Conservation (phyloP, 1,139 yeast genomes). For the Pichia sp. region DNA sequence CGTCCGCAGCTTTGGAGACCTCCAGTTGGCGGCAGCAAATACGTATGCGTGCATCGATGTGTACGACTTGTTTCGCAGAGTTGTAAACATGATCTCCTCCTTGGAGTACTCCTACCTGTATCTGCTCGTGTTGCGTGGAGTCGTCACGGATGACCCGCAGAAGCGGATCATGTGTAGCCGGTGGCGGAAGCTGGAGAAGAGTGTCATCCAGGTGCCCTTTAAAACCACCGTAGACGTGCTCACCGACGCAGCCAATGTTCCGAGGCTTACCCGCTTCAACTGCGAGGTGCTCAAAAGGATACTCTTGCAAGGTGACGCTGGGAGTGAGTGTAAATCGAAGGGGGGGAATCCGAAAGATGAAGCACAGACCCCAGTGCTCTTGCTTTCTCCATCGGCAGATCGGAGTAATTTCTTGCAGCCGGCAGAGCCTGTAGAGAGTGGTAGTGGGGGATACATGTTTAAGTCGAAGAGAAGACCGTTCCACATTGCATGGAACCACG, state of each 20-base stretch:
- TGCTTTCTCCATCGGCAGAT: conserved; percentile 3
- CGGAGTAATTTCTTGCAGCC: not conserved
- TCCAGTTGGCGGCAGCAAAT: conserved; percentile 3
- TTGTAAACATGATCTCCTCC: conserved; percentile 1
- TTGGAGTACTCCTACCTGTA: conserved; percentile 5
- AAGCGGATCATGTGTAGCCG: not conserved
- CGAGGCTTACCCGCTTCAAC: not conserved
- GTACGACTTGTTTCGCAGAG: conserved; percentile 5
- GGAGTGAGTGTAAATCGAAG: not conserved
- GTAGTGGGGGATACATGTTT: not conserved
- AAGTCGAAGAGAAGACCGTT: conserved; percentile 3
- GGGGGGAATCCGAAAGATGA: not conserved
- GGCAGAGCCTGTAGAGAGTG: not conserved
- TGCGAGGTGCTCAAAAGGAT: not conserved
- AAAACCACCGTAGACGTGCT: conserved; percentile 4
- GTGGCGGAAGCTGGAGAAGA: conserved; percentile 1
- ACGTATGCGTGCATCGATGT: conserved; percentile 6
- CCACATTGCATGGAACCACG: conserved; percentile 3
- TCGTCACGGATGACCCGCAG: not conserved
- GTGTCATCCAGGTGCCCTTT: not conserved
- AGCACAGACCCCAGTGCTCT: not conserved
- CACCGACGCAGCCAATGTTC: not conserved
- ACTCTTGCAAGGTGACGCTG: not conserved
- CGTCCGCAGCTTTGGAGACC: conserved; percentile 6
- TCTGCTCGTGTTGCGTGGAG: not conserved